A percentile compares a stretch with the other conserved stretches of the same genome.
Conservation (phyloP, 2,329 filamentous ascomycete genomes). For the Fusarium sulawesiense region DNA sequence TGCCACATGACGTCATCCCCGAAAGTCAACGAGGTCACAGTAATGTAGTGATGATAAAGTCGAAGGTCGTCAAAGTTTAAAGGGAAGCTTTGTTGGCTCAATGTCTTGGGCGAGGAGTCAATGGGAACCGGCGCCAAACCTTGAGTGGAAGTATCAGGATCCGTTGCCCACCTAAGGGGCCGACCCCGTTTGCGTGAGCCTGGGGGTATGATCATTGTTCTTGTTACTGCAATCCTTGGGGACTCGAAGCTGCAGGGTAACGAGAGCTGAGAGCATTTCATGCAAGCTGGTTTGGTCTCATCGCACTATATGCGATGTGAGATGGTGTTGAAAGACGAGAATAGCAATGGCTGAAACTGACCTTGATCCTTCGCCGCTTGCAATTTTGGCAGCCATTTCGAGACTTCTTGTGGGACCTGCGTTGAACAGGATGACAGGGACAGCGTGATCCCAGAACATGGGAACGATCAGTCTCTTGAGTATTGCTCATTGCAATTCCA, state of each 20-base stretch:
- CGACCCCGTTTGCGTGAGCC: no score
- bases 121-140: no score
- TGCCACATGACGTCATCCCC: no score
- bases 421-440: not conserved
- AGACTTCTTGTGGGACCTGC: no score
- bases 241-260: not conserved
- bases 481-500: not conserved
- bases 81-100: no score
- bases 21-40: no score
- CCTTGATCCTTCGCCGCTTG: not conserved
- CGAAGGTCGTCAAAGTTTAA: no score
- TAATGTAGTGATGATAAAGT: no score
- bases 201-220: no score
- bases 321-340: not conserved
- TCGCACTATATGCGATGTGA: not conserved
- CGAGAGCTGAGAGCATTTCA: not conserved
- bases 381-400: not conserved
- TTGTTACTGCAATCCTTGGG: not conserved
- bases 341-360: not conserved
- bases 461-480: not conserved
- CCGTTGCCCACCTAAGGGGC: no score
- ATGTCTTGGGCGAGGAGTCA: no score
- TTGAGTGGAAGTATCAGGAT: no score
- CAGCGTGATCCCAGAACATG: not conserved
- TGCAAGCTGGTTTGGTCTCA: not conserved